phyloP scores from a whole-genome alignment of 1,284 basidiomycete genomes.

The Serendipita sp. region DNA sequence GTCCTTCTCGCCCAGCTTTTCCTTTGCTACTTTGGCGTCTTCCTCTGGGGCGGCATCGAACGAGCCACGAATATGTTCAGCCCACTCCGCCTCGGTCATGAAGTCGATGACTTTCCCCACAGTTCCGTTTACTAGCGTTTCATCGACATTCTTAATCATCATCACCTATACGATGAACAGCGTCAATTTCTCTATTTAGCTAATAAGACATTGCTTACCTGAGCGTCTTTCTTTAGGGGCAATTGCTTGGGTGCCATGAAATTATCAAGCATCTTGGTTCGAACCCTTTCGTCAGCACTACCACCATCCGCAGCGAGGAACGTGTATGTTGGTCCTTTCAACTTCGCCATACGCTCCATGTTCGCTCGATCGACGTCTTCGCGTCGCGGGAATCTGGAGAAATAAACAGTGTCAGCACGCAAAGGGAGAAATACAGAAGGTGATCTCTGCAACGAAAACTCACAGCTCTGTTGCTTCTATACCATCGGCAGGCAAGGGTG shows the following conservation, averaged over 20 bases:
- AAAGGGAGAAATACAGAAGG: not conserved
- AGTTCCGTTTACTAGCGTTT: conserved; percentile 70
- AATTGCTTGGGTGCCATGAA: conserved; percentile 58
- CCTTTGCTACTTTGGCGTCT: conserved; percentile 20
- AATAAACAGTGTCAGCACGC: not conserved
- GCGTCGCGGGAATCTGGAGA: conserved; percentile 59
- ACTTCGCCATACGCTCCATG: conserved; percentile 35
- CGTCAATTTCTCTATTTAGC: not conserved
- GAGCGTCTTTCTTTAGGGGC: conserved; percentile 50
- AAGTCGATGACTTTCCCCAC: conserved; percentile 68
- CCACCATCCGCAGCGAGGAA: conserved; percentile 45
- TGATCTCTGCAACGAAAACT: conserved; percentile 13
- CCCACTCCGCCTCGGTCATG: conserved; percentile 17
- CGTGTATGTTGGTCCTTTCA: conserved; percentile 28
- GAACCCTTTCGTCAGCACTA: conserved; percentile 25
- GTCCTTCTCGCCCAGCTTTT: conserved; percentile 21
- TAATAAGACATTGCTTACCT: conserved; percentile 59
- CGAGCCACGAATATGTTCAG: conserved; percentile 16
- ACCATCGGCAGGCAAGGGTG: conserved; percentile 46
- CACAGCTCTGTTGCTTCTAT: conserved; percentile 73
- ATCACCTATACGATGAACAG: conserved; percentile 39
- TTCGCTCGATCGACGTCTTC: conserved; percentile 75
- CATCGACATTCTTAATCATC: conserved; percentile 69
- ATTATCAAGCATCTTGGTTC: conserved; percentile 53
- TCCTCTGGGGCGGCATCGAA: conserved; percentile 21